Evolutionary conservation across 371 early-diverging fungal species (phyloP).

Genomic region (Agmasoma carcini): DNA sequence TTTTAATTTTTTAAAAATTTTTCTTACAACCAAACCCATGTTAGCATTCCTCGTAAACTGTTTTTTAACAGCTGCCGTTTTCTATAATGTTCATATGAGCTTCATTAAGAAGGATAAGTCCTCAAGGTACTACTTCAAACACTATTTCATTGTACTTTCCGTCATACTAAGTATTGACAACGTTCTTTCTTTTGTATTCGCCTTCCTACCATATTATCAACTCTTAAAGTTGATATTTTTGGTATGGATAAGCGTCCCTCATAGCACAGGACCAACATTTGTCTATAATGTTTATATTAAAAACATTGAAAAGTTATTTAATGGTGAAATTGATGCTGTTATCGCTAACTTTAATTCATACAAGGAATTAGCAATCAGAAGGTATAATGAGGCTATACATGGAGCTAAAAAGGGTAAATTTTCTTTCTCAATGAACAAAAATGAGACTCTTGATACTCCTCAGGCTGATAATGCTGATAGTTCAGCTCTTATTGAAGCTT

Average conservation of each 20-base stretch:
- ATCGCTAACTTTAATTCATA: conserved; percentile 15
- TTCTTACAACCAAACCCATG: too few species aligned
- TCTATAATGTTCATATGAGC: conserved; percentile 32
- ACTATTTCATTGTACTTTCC: conserved; percentile 37
- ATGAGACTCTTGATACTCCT: too few species aligned
- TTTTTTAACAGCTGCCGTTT: conserved; percentile 7
- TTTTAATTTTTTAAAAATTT: too few species aligned
- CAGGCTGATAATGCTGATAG: too few species aligned
- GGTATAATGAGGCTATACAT: conserved; percentile 4
- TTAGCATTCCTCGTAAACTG: conserved; percentile 22
- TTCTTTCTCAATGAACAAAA: too few species aligned
- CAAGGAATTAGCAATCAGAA: background rate
- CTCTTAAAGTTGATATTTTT: conserved; percentile 25
- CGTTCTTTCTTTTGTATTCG: conserved; percentile 26
- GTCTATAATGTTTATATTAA: conserved; percentile 41
- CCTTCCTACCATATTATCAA: conserved; percentile 38
- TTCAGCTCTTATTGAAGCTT: too few species aligned
- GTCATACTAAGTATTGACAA: conserved; percentile 38
- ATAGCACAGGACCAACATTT: conserved; percentile 31
- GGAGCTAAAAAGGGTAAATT: too few species aligned
- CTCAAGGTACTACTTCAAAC: conserved; percentile 15
- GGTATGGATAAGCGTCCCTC: conserved; percentile 34
- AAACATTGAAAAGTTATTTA: conserved; percentile 20
- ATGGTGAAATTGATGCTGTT: conserved; percentile 24
- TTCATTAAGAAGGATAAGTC: conserved; percentile 27